Conservation (phyloP, 371 early-diverging fungal species). For the Actinomortierella ambigua region DNA sequence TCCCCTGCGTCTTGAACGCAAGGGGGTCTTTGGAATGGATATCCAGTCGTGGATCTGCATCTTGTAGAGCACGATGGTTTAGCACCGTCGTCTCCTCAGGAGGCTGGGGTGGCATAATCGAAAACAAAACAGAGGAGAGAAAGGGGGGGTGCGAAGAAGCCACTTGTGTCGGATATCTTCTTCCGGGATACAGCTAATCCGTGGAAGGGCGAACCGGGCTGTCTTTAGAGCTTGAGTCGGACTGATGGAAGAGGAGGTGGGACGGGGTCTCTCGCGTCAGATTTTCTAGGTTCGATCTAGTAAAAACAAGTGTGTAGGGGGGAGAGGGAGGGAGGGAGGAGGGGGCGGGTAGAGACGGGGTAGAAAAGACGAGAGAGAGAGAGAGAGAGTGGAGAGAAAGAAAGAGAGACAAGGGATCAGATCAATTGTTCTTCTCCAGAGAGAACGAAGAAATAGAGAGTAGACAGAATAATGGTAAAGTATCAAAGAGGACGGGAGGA, state of each 20-base stretch:
- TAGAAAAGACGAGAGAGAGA: neutral
- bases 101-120: constrained; percentile 28
- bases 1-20: constrained; percentile 2
- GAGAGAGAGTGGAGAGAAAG: neutral
- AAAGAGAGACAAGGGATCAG: constrained; percentile 2
- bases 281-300: no score
- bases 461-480: neutral
- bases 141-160: neutral
- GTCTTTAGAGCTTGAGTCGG: no score
- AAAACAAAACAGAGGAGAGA: no score
- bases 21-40: constrained; percentile 26
- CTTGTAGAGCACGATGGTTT: constrained; percentile 18
- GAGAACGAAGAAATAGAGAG: neutral
- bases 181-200: no score
- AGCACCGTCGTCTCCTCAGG: constrained; percentile 25
- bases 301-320: neutral
- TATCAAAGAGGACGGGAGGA: neutral
- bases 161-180: no score
- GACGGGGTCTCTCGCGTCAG: no score
- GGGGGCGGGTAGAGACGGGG: neutral
- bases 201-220: no score
- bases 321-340: constrained; percentile 1
- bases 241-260: no score
- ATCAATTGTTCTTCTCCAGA: neutral
- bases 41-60: constrained; percentile 14